Evolutionary conservation across 331 rosid genomes (phyloP).

Genomic region (Quercus tomentella): DNA sequence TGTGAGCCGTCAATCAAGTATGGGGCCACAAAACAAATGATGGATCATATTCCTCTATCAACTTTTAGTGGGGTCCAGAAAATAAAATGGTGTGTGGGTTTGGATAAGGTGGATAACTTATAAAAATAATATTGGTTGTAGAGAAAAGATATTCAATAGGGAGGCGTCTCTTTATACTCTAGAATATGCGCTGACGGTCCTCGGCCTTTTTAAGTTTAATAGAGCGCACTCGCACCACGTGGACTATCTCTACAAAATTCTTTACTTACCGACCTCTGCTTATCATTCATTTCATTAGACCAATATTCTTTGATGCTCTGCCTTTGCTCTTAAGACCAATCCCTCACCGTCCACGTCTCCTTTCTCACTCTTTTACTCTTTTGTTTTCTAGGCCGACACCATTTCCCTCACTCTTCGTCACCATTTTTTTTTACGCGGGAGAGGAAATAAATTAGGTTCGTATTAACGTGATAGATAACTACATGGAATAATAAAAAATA

Average conservation of each 20-base stretch:
- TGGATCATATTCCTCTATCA: no score
- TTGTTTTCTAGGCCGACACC: background rate
- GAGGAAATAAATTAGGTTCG: no score
- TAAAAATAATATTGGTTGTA: background rate
- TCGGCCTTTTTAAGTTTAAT: background rate
- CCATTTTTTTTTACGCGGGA: no score
- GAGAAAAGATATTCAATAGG: background rate
- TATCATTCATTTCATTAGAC: background rate
- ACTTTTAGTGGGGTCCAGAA: no score
- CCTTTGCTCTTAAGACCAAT: background rate
- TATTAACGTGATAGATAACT: rapidly evolving
- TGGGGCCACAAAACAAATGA: no score
- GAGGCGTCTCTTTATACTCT: background rate
- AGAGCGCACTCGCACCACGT: no score
- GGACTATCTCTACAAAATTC: background rate
- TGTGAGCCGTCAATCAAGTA: no score
- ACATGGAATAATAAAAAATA: no score
- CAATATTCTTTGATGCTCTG: background rate
- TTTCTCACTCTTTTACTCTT: background rate
- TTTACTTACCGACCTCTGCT: background rate
- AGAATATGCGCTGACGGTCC: background rate
- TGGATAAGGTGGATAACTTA: background rate
- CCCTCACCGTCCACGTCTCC: conserved; percentile 6
- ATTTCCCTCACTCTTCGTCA: no score
- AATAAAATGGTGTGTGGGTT: background rate